phyloP scores from a whole-genome alignment of 2,329 filamentous ascomycete species.

The Podosphaera leucotricha region DNA sequence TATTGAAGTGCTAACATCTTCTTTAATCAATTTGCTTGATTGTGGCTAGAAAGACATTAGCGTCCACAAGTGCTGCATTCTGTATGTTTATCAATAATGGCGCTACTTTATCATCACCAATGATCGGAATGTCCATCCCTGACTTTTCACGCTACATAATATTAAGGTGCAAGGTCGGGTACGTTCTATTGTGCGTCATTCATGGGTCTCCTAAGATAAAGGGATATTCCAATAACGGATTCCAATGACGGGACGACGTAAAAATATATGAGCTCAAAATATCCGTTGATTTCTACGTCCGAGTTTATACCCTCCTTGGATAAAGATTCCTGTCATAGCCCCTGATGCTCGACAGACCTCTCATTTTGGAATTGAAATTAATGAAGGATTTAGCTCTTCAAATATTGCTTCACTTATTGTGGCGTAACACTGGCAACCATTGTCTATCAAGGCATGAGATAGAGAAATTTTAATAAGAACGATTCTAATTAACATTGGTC shows the following conservation, averaged over 20 bases:
- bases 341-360: constrained; percentile 1
- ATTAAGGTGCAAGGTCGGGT: not conserved
- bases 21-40: not conserved
- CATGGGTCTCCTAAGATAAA: not conserved
- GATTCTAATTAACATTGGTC: not conserved
- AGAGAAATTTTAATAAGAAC: not conserved
- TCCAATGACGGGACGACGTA: not conserved
- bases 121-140: not conserved
- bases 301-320: not conserved
- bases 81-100: not conserved
- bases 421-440: not conserved
- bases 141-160: not conserved
- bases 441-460: not conserved
- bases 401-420: not conserved
- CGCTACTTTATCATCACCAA: not conserved
- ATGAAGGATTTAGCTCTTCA: not conserved
- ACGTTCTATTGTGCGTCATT: not conserved
- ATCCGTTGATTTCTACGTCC: not conserved
- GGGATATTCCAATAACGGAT: not conserved
- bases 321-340: not conserved
- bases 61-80: not conserved
- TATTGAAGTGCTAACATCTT: not conserved
- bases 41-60: not conserved
- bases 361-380: not conserved
- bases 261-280: not conserved